These are phyloP conservation scores for Zygosaccharomyces bailii DNA, from an alignment of 805 yeast genomes.

Conservation along the genomic window DNA sequence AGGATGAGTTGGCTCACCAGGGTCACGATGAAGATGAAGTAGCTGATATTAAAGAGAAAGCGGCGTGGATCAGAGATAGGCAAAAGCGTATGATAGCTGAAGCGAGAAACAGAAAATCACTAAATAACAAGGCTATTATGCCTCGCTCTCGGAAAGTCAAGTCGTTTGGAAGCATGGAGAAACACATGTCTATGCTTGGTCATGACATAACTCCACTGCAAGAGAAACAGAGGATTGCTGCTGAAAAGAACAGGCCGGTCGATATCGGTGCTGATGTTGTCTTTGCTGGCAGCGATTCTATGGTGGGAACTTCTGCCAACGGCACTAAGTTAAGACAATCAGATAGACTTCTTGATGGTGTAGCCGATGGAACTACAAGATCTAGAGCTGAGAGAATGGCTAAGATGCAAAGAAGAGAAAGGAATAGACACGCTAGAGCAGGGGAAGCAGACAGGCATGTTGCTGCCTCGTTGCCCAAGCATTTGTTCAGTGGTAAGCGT, in stretches of 20 bases:
- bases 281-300: slow-evolving; percentile 46
- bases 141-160: slow-evolving; percentile 86
- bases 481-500: slow-evolving; percentile 93
- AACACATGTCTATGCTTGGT: slow-evolving; percentile 85
- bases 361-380: slow-evolving; percentile 74
- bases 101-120: slow-evolving; percentile 79
- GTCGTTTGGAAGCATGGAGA: slow-evolving; percentile 74
- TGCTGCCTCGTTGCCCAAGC: slow-evolving; percentile 84
- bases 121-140: slow-evolving; percentile 82
- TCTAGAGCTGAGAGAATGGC: slow-evolving; percentile 82
- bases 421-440: slow-evolving; percentile 86
- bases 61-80: slow-evolving; percentile 91
- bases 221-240: slow-evolving; percentile 44
- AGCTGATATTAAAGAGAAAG: slow-evolving; percentile 71
- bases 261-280: slow-evolving; percentile 79
- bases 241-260: slow-evolving; percentile 39
- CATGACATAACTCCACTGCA: slow-evolving; percentile 72
- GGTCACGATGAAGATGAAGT: slow-evolving; percentile 65
- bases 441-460: slow-evolving; percentile 96
- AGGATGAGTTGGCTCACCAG: slow-evolving; percentile 69
- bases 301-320: slow-evolving; percentile 33
- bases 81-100: slow-evolving; percentile 91
- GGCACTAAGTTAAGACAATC: slow-evolving; percentile 53
- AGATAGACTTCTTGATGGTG: slow-evolving; percentile 84
- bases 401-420: slow-evolving; percentile 87